Base-by-base conservation (phyloP, 257 asterid genomes). In the Petunia secreta region DNA sequence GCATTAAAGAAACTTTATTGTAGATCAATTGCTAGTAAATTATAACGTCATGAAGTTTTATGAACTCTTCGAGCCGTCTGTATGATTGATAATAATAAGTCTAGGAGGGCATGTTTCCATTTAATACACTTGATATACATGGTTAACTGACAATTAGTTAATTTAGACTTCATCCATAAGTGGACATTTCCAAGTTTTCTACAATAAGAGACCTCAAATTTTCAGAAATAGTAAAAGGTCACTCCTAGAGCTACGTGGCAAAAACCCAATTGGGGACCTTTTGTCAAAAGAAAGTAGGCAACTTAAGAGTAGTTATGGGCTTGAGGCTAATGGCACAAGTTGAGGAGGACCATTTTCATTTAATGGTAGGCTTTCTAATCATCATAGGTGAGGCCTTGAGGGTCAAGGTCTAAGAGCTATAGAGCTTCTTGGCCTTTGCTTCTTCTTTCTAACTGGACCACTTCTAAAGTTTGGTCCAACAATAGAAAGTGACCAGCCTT, bases 261-360 rank as follows among this genome's bases (percentile, higher is more conserved):
- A 36, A 25, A 25, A 25, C 25, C 25, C 25, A 25, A 65, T 65
- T 65, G 46, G 36, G 43, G 77, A 46, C 43, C 77, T 69, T 14
- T 46, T 44, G 59, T 69, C 59, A 69, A 69, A 9, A 46, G 59
- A 69, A 44, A 69, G n/a, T 46, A 46, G 75, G 77, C 59, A 46
- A 46, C 41, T 46, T 69, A 7, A 25, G n/a, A 10, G n/a, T 43
- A 68, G 43, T 46, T 44, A 71, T 71, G 77, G 59, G 44, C 60
- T 25, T 25, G 25, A 48, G 13, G 34, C 36, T 48, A 57, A 25
- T 16, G 44, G 60, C 4, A 43, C 83, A 71, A 57, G 50, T 80
- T 57, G 79, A 46, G 79, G 57, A 80, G 83, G 83, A 60, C 83
- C 75, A 59, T 71, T 38, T n/a, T 53, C 79, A 55, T 58, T 66